phyloP scores from a whole-genome alignment of 352 stramenopile genomes.

The Globisporangium acanthophoron region DNA sequence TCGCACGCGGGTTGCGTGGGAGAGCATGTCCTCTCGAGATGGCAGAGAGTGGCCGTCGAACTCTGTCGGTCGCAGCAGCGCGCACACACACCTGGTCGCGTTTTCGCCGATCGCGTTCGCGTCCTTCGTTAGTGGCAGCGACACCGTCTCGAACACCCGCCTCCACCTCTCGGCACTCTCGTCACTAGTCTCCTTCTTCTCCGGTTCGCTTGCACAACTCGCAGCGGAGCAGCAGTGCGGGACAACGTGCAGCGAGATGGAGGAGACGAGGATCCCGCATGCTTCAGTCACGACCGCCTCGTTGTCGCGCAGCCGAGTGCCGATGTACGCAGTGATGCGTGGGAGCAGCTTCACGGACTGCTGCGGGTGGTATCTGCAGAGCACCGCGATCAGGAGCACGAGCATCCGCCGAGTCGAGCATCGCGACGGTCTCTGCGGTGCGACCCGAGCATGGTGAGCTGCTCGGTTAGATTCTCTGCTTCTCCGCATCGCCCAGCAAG shows the following conservation, averaged over 20 bases:
- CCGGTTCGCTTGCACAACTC: not conserved
- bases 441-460: not conserved
- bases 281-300: conserved; percentile 47
- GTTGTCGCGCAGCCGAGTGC: conserved; percentile 48
- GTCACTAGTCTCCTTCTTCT: not conserved
- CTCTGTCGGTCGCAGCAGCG: conserved; percentile 37
- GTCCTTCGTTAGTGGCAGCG: conserved; percentile 32
- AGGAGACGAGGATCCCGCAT: conserved; percentile 45
- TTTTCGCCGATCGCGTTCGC: conserved; percentile 38
- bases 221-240: conserved; percentile 10
- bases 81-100: conserved; percentile 42
- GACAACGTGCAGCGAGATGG: conserved; percentile 42
- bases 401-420: conserved; percentile 56
- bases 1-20: conserved; percentile 28
- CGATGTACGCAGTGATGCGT: conserved; percentile 36
- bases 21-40: conserved; percentile 16
- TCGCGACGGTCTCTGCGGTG: conserved; percentile 27
- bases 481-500: not conserved
- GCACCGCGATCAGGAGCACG: conserved; percentile 44
- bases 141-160: conserved; percentile 26
- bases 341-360: conserved; percentile 30
- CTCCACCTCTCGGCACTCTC: not conserved
- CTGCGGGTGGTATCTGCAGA: conserved; percentile 42
- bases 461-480: not conserved
- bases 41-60: conserved; percentile 43